phyloP scores from a whole-genome alignment of 2,329 filamentous ascomycete genomes.

The Fusarium albosuccineum region DNA sequence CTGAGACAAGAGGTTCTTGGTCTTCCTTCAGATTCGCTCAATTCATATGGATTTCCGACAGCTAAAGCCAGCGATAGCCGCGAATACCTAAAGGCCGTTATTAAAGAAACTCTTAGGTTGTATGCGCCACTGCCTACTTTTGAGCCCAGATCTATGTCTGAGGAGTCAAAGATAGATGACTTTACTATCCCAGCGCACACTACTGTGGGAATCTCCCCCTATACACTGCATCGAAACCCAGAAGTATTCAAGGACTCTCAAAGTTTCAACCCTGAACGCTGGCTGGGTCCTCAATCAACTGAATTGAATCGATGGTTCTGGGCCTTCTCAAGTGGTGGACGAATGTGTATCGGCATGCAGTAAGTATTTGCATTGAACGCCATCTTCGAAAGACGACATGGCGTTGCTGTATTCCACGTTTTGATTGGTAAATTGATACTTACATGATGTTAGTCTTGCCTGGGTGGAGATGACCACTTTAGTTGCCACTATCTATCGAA shows the following conservation, averaged over 20 bases:
- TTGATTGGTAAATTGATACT: too few relatives aligned
- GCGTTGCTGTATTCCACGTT: too few relatives aligned
- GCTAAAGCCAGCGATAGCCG: constrained; percentile 55
- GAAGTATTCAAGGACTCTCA: constrained; percentile 40
- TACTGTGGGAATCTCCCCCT: constrained; percentile 46
- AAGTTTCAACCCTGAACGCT: constrained; percentile 46
- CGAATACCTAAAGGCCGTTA: constrained; percentile 60
- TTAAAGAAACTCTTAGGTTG: constrained; percentile 64
- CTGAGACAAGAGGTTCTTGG: constrained; percentile 57
- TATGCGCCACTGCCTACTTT: constrained; percentile 65
- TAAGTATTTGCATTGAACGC: constrained; percentile 17
- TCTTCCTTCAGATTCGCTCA: constrained; percentile 41
- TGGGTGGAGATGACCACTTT: constrained; percentile 44
- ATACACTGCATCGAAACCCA: constrained; percentile 44
- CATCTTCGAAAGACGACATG: too few relatives aligned
- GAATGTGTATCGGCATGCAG: constrained; percentile 45
- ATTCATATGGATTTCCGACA: constrained; percentile 46
- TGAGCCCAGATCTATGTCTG: constrained; percentile 57
- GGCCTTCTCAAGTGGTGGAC: constrained; percentile 42
- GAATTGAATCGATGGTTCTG: constrained; percentile 45
- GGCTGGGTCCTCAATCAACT: constrained; percentile 33
- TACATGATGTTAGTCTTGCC: constrained; percentile 22
- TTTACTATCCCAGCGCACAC: constrained; percentile 42
- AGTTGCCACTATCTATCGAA: constrained; percentile 28
- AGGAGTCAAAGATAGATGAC: constrained; percentile 38